Percentiles rank a stretch among this genome's conserved stretches.
Evolutionary conservation across 495 filamentous ascomycete genomes (phyloP).

Genomic region (Penicillium silybi): DNA sequence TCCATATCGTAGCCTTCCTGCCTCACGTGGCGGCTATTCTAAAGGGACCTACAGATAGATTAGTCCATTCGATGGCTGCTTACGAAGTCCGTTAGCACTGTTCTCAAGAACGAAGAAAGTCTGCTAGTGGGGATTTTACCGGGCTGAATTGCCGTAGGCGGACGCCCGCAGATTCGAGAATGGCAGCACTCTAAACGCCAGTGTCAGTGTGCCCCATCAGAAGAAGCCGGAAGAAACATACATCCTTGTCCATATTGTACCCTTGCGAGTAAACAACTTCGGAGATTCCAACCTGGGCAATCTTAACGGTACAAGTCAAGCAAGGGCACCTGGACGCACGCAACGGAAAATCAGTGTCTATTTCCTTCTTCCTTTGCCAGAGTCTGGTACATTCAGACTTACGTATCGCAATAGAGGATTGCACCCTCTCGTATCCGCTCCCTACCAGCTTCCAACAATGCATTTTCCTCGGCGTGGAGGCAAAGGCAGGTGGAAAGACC

Average conservation of each 20-base stretch:
- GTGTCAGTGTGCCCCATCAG: constrained; percentile 3
- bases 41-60: constrained; percentile 35
- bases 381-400: constrained; percentile 10
- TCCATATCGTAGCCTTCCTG: too few species aligned
- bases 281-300: constrained; percentile 87
- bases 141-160: constrained; percentile 76
- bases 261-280: constrained; percentile 93
- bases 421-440: constrained; percentile 78
- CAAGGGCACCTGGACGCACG: constrained; percentile 68
- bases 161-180: constrained; percentile 74
- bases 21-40: neutral
- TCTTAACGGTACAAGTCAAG: constrained; percentile 97
- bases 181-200: constrained; percentile 59
- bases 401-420: constrained; percentile 90
- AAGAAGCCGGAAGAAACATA: constrained; percentile 19
- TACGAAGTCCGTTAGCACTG: constrained; percentile 5
- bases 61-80: constrained; percentile 47
- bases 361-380: neutral
- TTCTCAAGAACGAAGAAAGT: neutral
- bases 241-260: constrained; percentile 84
- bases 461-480: constrained; percentile 96
- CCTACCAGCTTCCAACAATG: constrained; percentile 85
- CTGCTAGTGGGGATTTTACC: constrained; percentile 45
- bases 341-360: neutral
- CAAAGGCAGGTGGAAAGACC: constrained; percentile 84